Conservation (phyloP, 2,329 filamentous ascomycete genomes). For the Ophiostoma angusticollis region DNA sequence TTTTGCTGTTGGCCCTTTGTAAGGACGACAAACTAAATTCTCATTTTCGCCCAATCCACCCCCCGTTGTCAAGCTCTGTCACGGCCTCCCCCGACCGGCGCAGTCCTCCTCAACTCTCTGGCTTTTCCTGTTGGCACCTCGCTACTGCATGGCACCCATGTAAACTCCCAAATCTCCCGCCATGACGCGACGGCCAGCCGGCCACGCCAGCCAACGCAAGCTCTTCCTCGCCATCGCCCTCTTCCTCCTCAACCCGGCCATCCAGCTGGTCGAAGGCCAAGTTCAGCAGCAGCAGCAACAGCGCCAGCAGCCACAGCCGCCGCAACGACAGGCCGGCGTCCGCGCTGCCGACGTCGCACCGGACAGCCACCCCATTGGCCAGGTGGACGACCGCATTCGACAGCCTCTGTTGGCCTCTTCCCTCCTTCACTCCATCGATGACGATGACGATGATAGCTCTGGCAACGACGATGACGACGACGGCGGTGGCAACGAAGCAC, state of each 20-base stretch:
- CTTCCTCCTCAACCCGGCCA: constrained; percentile 44
- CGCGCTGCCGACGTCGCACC: background rate
- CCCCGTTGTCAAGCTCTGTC: too few species aligned
- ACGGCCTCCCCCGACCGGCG: too few species aligned
- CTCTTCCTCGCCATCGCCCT: constrained; percentile 43
- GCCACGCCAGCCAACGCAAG: constrained; percentile 37
- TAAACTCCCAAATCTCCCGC: constrained; percentile 20
- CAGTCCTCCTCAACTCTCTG: too few species aligned
- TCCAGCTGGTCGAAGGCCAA: constrained; percentile 47
- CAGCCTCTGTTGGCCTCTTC: too few species aligned
- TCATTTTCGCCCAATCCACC: too few species aligned
- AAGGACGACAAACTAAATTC: too few species aligned
- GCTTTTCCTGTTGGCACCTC: too few species aligned
- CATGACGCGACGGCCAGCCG: constrained; percentile 54
- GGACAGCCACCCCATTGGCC: too few species aligned
- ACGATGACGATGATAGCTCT: background rate
- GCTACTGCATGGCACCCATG: constrained; percentile 5
- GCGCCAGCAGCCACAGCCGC: constrained; percentile 1
- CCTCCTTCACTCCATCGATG: too few species aligned
- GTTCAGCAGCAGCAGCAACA: constrained; percentile 38
- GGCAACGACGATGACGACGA: background rate
- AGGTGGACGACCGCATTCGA: too few species aligned
- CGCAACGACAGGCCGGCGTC: background rate
- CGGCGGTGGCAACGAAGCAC: too few species aligned
- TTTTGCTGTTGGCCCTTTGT: too few species aligned